Evolutionary conservation across 306 rosid species (phyloP).

Genomic region (Bauhinia variegata): DNA sequence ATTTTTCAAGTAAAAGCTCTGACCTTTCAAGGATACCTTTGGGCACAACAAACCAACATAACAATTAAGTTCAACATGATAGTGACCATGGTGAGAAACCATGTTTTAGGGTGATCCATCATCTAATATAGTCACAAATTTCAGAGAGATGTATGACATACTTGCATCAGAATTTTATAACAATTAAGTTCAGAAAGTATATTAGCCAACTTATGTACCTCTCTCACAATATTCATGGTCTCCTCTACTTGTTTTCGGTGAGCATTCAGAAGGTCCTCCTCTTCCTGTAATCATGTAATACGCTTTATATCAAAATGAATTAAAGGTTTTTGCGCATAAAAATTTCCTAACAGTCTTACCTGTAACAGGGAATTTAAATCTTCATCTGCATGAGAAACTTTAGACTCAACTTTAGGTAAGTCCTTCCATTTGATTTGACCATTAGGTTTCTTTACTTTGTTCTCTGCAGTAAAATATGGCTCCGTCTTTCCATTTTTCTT

Average conservation of each 20-base stretch:
- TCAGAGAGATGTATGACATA: conserved; percentile 6
- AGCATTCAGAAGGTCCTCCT: conserved; percentile 96
- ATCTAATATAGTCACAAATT: conserved; percentile 18
- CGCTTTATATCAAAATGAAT: conserved; percentile 15
- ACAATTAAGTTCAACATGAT: background rate
- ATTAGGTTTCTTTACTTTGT: conserved; percentile 66
- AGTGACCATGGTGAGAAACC: background rate
- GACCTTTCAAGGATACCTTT: background rate
- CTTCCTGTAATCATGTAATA: conserved; percentile 68
- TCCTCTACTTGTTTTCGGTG: conserved; percentile 98
- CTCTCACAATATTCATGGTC: conserved; percentile 92
- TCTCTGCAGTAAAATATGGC: conserved; percentile 57
- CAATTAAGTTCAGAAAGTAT: too few species aligned
- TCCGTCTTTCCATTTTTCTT: conserved; percentile 82
- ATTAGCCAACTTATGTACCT: conserved; percentile 56
- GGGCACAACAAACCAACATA: background rate
- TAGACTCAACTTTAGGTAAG: conserved; percentile 65
- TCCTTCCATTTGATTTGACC: conserved; percentile 77
- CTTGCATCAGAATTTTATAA: conserved; percentile 10
- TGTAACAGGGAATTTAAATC: conserved; percentile 87
- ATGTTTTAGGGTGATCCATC: background rate
- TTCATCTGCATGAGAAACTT: conserved; percentile 61
- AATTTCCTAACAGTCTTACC: conserved; percentile 48
- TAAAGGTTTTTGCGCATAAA: background rate
- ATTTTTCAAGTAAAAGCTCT: background rate